These are phyloP conservation scores for Trichoderma simmonsii DNA, from an alignment of 2,329 filamentous ascomycete genomes.

Conservation along the genomic window DNA sequence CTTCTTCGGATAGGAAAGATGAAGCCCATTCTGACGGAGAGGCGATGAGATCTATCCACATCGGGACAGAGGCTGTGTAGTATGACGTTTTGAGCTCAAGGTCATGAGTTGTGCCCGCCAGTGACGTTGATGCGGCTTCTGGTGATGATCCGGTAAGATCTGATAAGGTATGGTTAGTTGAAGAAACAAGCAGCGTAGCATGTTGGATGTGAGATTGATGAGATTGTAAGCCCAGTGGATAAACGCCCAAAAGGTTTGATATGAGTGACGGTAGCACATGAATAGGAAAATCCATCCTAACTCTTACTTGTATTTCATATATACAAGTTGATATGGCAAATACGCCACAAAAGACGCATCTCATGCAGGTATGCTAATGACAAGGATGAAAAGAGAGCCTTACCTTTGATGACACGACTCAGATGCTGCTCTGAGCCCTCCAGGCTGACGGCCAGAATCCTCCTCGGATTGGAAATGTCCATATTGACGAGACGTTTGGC, in stretches of 20 bases:
- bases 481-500: background rate
- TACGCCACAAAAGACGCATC: background rate
- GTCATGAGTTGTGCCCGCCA: conserved; percentile 59
- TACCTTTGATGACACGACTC: conserved; percentile 53
- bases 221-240: background rate
- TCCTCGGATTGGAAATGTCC: conserved; percentile 50
- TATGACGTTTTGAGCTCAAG: conserved; percentile 57
- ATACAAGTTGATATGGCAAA: background rate
- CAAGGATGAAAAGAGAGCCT: background rate
- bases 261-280: background rate
- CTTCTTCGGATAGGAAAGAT: conserved; percentile 59
- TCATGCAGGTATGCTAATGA: rapidly evolving
- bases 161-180: conserved; percentile 25
- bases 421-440: conserved; percentile 46
- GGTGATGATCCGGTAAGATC: conserved; percentile 52
- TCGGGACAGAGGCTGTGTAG: conserved; percentile 58
- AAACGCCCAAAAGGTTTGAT: background rate
- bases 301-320: background rate
- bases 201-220: background rate
- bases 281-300: background rate
- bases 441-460: conserved; percentile 57
- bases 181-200: background rate
- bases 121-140: conserved; percentile 37
- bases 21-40: conserved; percentile 52
- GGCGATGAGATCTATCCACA: conserved; percentile 64